A percentile compares a stretch with the other conserved stretches of the same genome.
phyloP scores from a whole-genome alignment of 1,284 basidiomycete genomes.

The Apiotrichum sp. region DNA sequence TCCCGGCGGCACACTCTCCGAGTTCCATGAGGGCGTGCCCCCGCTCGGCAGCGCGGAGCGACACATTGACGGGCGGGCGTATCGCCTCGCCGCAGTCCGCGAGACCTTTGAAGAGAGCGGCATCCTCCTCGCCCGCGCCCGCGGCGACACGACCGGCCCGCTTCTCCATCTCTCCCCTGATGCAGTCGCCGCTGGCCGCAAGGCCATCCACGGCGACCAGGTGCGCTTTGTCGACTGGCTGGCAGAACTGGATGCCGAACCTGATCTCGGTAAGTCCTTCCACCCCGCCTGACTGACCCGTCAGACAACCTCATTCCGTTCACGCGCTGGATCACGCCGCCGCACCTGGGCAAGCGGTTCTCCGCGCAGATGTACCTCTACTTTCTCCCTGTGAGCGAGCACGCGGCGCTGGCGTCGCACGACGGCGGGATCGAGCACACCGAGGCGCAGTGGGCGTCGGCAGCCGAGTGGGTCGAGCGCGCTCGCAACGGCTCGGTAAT shows the following conservation, averaged over 20 bases:
- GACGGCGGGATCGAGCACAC: constrained; percentile 19
- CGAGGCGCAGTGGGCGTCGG: constrained; percentile 9
- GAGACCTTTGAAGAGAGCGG: constrained; percentile 21
- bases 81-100: constrained; percentile 11
- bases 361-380: constrained; percentile 21
- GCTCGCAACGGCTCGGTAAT: constrained; percentile 6
- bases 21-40: constrained; percentile 10
- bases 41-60: not conserved
- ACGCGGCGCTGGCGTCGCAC: constrained; percentile 3
- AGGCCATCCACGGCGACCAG: constrained; percentile 9
- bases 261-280: constrained; percentile 5
- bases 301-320: constrained; percentile 15
- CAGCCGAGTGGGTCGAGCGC: constrained; percentile 5
- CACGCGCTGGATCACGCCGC: constrained; percentile 18
- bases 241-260: constrained; percentile 5
- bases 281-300: not conserved
- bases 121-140: constrained; percentile 9
- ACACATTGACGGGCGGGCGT: constrained; percentile 11
- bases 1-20: constrained; percentile 12
- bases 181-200: not conserved
- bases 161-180: constrained; percentile 2
- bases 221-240: constrained; percentile 14
- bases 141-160: not conserved
- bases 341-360: constrained; percentile 11
- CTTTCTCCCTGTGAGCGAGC: constrained; percentile 9